Evolutionary conservation across 768 basidiomycete genomes (phyloP).

Genomic region (Baorangia bicolor): DNA sequence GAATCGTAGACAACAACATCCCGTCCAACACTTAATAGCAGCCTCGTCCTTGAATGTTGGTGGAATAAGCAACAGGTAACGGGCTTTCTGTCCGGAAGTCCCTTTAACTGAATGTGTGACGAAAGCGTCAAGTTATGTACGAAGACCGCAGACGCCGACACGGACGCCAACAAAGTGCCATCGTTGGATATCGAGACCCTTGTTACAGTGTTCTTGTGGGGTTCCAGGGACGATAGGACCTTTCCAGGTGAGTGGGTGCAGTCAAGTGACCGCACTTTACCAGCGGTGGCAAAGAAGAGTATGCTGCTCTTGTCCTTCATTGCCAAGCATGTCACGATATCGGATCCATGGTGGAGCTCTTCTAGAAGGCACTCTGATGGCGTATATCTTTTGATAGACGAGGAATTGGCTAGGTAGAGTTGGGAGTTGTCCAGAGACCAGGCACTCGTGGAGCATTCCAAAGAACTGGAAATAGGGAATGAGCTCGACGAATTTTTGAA

Average conservation of each 20-base stretch:
- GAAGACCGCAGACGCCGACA: slow-evolving; percentile 51
- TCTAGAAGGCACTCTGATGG: slow-evolving; percentile 43
- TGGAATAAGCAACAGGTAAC: slow-evolving; percentile 60
- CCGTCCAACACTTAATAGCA: slow-evolving; percentile 53
- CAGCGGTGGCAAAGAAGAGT: slow-evolving; percentile 47
- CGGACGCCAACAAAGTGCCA: slow-evolving; percentile 52
- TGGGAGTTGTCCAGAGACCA: slow-evolving; percentile 60
- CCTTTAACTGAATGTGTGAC: slow-evolving; percentile 54
- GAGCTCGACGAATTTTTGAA: slow-evolving; percentile 47
- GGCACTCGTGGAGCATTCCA: slow-evolving; percentile 27
- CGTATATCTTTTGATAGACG: slow-evolving; percentile 54
- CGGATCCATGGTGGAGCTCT: slow-evolving; percentile 39
- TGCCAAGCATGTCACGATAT: slow-evolving; percentile 31
- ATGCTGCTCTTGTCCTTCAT: slow-evolving; percentile 37
- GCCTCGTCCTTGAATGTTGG: slow-evolving; percentile 55
- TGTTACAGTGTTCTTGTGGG: slow-evolving; percentile 50
- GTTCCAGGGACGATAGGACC: slow-evolving; percentile 47
- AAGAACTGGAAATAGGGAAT: slow-evolving; percentile 37
- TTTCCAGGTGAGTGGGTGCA: slow-evolving; percentile 38
- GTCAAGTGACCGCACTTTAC: slow-evolving; percentile 53
- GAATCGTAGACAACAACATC: slow-evolving; percentile 64
- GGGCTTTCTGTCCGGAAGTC: slow-evolving; percentile 42
- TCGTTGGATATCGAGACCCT: slow-evolving; percentile 63
- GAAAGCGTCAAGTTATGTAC: slow-evolving; percentile 59
- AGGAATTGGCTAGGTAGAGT: slow-evolving; percentile 52